Evolutionary conservation across 768 basidiomycete species (phyloP).

Genomic region (Xerocomus spinulosus): DNA sequence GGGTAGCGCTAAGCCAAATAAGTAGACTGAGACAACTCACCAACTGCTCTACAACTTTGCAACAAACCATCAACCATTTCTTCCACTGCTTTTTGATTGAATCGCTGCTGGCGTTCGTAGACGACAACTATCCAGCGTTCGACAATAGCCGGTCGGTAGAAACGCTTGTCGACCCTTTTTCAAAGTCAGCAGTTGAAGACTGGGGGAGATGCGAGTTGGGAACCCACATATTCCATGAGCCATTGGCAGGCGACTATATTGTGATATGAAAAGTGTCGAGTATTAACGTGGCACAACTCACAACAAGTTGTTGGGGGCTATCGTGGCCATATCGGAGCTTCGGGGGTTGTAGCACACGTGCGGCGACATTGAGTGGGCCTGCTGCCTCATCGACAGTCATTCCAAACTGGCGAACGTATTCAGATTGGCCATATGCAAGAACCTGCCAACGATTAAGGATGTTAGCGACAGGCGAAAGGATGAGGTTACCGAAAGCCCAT

Average conservation of each 20-base stretch:
- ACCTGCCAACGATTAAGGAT: constrained; percentile 35
- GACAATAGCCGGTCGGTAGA: constrained; percentile 54
- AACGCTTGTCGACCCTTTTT: constrained; percentile 64
- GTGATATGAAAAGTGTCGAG: constrained; percentile 1
- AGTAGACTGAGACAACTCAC: constrained; percentile 37
- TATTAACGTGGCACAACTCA: constrained; percentile 29
- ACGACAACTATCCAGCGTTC: constrained; percentile 59
- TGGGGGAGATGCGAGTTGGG: neutral
- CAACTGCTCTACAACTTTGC: constrained; percentile 49
- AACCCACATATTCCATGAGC: constrained; percentile 76
- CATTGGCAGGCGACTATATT: constrained; percentile 54
- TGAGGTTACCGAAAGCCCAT: constrained; percentile 47
- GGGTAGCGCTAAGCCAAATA: neutral
- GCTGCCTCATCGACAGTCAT: constrained; percentile 51
- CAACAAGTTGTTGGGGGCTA: constrained; percentile 54
- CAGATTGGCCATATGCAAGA: constrained; percentile 65
- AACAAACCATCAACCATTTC: constrained; percentile 56
- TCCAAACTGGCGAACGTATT: constrained; percentile 72
- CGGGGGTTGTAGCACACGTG: constrained; percentile 61
- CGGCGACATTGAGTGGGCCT: constrained; percentile 54
- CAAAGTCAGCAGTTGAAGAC: constrained; percentile 3
- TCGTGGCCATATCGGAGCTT: constrained; percentile 59
- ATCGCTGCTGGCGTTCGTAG: constrained; percentile 60
- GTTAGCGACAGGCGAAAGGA: neutral
- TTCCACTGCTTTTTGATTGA: constrained; percentile 42